Evolutionary conservation across 2,329 filamentous ascomycete species (phyloP).

Genomic region (Aureobasidium sp.): DNA sequence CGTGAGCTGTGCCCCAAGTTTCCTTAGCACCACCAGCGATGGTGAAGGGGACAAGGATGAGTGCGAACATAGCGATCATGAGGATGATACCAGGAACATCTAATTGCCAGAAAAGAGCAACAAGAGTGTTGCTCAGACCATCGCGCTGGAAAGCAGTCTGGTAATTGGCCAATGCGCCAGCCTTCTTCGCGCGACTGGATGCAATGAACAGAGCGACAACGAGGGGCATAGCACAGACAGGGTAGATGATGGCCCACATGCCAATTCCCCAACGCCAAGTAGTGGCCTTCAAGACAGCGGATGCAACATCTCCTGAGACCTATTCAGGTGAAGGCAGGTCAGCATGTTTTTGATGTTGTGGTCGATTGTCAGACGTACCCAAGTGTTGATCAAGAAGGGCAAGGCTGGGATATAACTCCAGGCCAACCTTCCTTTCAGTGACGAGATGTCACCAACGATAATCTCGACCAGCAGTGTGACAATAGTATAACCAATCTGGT

Average conservation of each 20-base stretch:
- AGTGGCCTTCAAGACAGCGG: conserved; percentile 41
- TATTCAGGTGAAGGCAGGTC: background rate
- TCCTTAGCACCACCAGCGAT: conserved; percentile 35
- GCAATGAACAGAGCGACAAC: conserved; percentile 47
- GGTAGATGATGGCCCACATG: conserved; percentile 58
- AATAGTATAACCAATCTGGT: conserved; percentile 58
- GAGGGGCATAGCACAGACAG: conserved; percentile 54
- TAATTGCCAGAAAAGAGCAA: conserved; percentile 51
- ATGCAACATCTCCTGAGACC: conserved; percentile 50
- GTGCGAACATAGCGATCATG: conserved; percentile 52
- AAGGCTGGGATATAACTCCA: conserved; percentile 58
- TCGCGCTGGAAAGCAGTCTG: conserved; percentile 39
- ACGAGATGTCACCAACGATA: conserved; percentile 58
- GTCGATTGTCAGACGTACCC: conserved; percentile 32
- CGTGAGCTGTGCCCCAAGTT: conserved; percentile 32
- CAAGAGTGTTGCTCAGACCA: conserved; percentile 32
- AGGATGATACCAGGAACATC: conserved; percentile 56
- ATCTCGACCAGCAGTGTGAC: conserved; percentile 57
- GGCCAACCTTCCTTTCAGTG: conserved; percentile 54
- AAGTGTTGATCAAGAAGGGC: conserved; percentile 56
- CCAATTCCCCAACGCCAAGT: conserved; percentile 63
- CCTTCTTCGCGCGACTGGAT: conserved; percentile 45
- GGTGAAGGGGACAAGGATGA: conserved; percentile 65
- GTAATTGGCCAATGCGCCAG: conserved; percentile 42
- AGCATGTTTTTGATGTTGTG: background rate